phyloP scores from a whole-genome alignment of 768 basidiomycete species.

The Nidula microcarpa region DNA sequence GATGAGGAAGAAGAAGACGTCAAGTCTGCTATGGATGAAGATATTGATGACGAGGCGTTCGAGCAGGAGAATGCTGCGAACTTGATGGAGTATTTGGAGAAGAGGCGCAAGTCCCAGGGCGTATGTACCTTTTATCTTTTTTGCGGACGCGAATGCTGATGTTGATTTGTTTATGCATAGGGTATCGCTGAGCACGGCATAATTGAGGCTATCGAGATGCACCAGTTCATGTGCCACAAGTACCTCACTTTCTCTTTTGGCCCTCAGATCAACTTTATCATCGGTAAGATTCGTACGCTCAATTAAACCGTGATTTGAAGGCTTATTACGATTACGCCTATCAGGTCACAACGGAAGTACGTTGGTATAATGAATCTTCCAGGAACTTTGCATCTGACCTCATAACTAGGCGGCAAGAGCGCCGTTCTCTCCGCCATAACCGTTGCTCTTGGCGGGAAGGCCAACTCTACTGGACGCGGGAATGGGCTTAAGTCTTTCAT shows the following conservation, averaged over 20 bases:
- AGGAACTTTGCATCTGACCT: background rate
- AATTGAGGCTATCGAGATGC: slow-evolving; percentile 81
- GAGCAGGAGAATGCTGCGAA: slow-evolving; percentile 58
- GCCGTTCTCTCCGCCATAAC: slow-evolving; percentile 92
- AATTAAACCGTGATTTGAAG: background rate
- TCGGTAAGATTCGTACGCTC: slow-evolving; percentile 47
- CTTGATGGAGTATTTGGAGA: slow-evolving; percentile 53
- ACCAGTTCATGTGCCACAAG: slow-evolving; percentile 96
- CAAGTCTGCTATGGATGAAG: slow-evolving; percentile 29
- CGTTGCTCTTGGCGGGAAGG: slow-evolving; percentile 91
- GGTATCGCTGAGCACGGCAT: slow-evolving; percentile 83
- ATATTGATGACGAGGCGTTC: slow-evolving; percentile 63
- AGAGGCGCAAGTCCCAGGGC: slow-evolving; percentile 41
- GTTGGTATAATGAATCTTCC: slow-evolving; percentile 22
- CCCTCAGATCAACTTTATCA: slow-evolving; percentile 95
- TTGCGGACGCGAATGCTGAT: background rate
- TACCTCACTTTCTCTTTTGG: slow-evolving; percentile 82
- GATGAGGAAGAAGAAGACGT: slow-evolving; percentile 30
- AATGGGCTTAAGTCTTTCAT: slow-evolving; percentile 82
- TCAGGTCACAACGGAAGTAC: slow-evolving; percentile 89
- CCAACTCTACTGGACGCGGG: slow-evolving; percentile 87
- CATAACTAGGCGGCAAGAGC: slow-evolving; percentile 80
- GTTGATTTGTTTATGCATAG: slow-evolving; percentile 31
- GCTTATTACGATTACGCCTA: background rate
- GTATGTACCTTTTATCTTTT: slow-evolving; percentile 26